Conservation (phyloP, 768 basidiomycete genomes). For the Cystofilobasidium macerans region DNA sequence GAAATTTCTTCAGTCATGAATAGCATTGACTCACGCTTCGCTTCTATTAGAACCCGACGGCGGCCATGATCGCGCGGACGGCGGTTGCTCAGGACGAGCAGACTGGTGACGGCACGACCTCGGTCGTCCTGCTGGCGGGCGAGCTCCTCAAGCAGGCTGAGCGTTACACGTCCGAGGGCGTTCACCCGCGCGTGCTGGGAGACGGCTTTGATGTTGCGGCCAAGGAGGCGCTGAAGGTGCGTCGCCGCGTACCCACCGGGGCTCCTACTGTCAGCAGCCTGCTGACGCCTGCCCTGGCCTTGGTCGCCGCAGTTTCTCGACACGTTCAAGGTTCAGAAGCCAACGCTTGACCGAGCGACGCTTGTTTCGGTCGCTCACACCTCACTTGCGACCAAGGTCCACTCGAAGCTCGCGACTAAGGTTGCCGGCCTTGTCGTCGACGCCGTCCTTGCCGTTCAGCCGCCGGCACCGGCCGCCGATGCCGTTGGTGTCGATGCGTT, state of each 20-base stretch:
- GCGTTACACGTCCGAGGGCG: conserved; percentile 94
- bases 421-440: conserved; percentile 89
- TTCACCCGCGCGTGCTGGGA: conserved; percentile 89
- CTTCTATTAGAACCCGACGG: conserved; percentile 65
- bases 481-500: conserved; percentile 57
- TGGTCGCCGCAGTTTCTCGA: conserved; percentile 65
- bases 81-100: conserved; percentile 98
- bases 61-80: conserved; percentile 96
- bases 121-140: conserved; percentile 88
- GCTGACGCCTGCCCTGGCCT: neutral
- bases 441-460: conserved; percentile 75
- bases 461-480: conserved; percentile 45
- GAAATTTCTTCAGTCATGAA: neutral
- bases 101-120: conserved; percentile 97
- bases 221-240: conserved; percentile 63
- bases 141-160: conserved; percentile 95
- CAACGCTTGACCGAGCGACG: conserved; percentile 71
- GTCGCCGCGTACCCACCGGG: neutral
- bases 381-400: conserved; percentile 90
- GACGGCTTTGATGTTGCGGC: conserved; percentile 96
- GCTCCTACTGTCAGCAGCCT: neutral
- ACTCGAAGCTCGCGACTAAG: conserved; percentile 65
- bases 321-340: conserved; percentile 58
- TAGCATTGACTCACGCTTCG: neutral
- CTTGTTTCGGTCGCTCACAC: conserved; percentile 88